Evolutionary conservation across 148 eudicot genomes (phyloP).

Genomic region (Amaranthus palmeri): DNA sequence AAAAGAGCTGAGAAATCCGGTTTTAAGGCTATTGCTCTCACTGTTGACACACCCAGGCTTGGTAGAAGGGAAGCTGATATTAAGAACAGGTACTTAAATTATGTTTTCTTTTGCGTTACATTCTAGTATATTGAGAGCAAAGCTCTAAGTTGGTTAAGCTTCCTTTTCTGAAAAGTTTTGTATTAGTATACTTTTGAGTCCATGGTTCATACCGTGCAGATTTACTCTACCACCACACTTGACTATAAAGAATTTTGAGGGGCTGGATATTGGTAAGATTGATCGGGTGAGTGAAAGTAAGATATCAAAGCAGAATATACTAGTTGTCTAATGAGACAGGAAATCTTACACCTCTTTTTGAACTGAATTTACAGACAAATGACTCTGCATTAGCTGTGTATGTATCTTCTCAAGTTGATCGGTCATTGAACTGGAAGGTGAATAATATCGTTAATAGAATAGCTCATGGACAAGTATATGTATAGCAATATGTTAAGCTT

Average conservation of each 20-base stretch:
- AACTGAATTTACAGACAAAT: conserved; percentile 46
- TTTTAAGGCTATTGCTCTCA: conserved; percentile 83
- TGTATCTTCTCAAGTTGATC: conserved; percentile 61
- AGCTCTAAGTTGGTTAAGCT: neutral
- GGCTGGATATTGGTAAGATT: conserved; percentile 56
- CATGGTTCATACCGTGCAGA: conserved; percentile 31
- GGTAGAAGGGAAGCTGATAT: conserved; percentile 97
- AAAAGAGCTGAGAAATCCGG: conserved; percentile 91
- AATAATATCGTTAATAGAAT: neutral
- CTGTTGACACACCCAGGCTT: conserved; percentile 86
- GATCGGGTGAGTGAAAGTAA: conserved; percentile 34
- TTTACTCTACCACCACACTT: conserved; percentile 60
- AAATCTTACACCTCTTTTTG: neutral
- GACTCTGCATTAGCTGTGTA: conserved; percentile 81
- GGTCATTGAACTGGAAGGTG: conserved; percentile 83
- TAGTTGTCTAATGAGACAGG: neutral
- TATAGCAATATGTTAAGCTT: neutral
- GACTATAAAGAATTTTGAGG: conserved; percentile 66
- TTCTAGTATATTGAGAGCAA: neutral
- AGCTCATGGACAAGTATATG: neutral
- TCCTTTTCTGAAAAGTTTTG: neutral
- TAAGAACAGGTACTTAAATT: conserved; percentile 60
- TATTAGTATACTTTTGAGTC: neutral
- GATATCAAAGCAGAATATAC: neutral
- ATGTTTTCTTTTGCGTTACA: neutral